Percentiles rank a stretch among this genome's conserved stretches.
These are phyloP conservation scores for Domatiomyces catenatus DNA, from an alignment of 2,329 filamentous ascomycete genomes.

Conservation along the genomic window DNA sequence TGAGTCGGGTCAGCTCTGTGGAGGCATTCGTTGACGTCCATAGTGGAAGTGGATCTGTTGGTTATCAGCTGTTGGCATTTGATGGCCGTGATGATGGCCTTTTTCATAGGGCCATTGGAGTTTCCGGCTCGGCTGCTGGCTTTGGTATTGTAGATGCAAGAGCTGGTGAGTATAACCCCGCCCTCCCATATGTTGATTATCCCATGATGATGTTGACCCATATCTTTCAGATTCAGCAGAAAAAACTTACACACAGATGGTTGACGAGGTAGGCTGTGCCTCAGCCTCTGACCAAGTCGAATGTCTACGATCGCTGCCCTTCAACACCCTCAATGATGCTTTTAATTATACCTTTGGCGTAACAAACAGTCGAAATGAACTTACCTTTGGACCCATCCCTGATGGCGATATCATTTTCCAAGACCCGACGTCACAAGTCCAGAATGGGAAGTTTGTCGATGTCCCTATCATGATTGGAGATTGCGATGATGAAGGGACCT, in stretches of 20 bases:
- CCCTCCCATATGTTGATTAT: no score
- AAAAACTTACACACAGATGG: slow-evolving; percentile 47
- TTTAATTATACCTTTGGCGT: slow-evolving; percentile 27
- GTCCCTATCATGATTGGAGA: slow-evolving; percentile 11
- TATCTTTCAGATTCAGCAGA: slow-evolving; percentile 26
- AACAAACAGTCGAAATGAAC: no score
- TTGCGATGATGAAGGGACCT: slow-evolving; percentile 47
- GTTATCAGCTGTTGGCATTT: slow-evolving; percentile 15
- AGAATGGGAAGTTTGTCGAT: slow-evolving; percentile 27
- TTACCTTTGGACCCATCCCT: slow-evolving; percentile 2
- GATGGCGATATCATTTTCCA: slow-evolving; percentile 40
- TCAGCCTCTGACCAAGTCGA: slow-evolving; percentile 41
- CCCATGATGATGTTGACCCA: no score
- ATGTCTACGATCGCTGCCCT: slow-evolving; percentile 49
- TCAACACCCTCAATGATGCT: slow-evolving; percentile 40
- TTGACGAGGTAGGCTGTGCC: slow-evolving; percentile 44
- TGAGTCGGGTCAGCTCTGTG: no score
- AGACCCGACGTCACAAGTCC: slow-evolving; percentile 28
- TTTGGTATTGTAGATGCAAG: no score
- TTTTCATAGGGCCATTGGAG: slow-evolving; percentile 15
- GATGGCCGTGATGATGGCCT: slow-evolving; percentile 16
- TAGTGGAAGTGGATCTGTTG: slow-evolving; percentile 16
- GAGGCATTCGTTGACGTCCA: no score
- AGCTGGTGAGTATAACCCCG: no score
- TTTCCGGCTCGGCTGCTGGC: slow-evolving; percentile 13